Evolutionary conservation across 139 green algal genomes (phyloP).

Genomic region (Penium margaritaceum): DNA sequence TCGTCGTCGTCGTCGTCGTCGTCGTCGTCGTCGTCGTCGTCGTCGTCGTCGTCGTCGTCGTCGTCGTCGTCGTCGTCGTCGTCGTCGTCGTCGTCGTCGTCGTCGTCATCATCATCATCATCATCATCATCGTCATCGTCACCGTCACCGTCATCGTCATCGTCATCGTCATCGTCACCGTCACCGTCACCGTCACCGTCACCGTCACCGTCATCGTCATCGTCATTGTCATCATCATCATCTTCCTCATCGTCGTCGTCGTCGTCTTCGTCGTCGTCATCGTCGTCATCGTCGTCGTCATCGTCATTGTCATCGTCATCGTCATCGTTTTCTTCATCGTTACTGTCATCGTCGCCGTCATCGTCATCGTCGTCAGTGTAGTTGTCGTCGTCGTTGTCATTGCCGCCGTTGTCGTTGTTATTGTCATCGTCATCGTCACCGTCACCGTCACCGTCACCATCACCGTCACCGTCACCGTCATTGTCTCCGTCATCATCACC

Average conservation of each 20-base stretch:
- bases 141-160: not conserved
- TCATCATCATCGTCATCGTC: slow-evolving; percentile 1
- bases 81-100: not conserved
- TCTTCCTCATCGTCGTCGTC: no score
- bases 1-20: not conserved
- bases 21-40: not conserved
- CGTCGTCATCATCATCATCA: slow-evolving; percentile 1
- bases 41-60: not conserved
- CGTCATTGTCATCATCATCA: not conserved
- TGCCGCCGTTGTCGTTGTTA: no score
- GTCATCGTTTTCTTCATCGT: no score
- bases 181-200: not conserved
- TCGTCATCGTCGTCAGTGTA: no score
- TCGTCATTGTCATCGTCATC: no score
- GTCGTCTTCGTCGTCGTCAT: no score
- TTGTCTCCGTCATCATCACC: no score
- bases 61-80: not conserved
- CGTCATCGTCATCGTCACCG: not conserved
- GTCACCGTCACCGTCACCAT: no score
- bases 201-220: not conserved
- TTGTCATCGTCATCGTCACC: no score
- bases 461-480: no score
- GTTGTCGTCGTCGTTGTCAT: no score
- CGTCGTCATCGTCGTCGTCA: not conserved
- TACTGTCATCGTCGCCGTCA: no score